Evolutionary conservation across 2,329 filamentous ascomycete genomes (phyloP).

Genomic region (Colletotrichum somersetense): DNA sequence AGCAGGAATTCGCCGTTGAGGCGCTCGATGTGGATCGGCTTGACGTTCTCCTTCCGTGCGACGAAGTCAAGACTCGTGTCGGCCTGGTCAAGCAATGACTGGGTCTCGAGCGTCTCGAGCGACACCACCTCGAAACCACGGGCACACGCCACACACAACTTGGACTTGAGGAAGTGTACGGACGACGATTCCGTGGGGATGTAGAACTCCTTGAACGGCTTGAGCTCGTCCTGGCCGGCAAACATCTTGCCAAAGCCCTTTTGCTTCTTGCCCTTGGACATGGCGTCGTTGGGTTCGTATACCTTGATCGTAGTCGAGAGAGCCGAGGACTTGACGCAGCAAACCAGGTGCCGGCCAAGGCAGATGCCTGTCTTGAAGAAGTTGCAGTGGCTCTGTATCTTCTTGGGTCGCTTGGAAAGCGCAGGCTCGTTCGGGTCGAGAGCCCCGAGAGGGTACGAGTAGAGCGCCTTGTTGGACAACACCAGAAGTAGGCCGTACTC

Average conservation of each 20-base stretch:
- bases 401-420: slow-evolving; percentile 87
- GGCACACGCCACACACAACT: slow-evolving; percentile 95
- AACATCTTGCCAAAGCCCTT: slow-evolving; percentile 97
- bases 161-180: slow-evolving; percentile 96
- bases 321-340: slow-evolving; percentile 94
- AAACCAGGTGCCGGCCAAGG: slow-evolving; percentile 92
- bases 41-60: slow-evolving; percentile 90
- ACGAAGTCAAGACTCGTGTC: slow-evolving; percentile 99
- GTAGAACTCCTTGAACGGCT: slow-evolving; percentile 99
- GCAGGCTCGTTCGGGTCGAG: slow-evolving; percentile 87
- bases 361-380: slow-evolving; percentile 99
- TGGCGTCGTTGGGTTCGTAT: slow-evolving; percentile 96
- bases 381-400: slow-evolving; percentile 96
- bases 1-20: slow-evolving; percentile 97
- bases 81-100: slow-evolving; percentile 95
- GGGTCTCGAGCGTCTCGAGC: slow-evolving; percentile 96
- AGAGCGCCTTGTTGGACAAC: slow-evolving; percentile 90
- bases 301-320: slow-evolving; percentile 98
- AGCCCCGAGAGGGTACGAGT: slow-evolving; percentile 89
- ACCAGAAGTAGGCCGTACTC: slow-evolving; percentile 94
- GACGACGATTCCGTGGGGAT: slow-evolving; percentile 98
- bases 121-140: slow-evolving; percentile 97
- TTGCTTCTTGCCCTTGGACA: slow-evolving; percentile 94
- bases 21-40: slow-evolving; percentile 96
- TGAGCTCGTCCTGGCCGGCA: slow-evolving; percentile 93